Evolutionary conservation across 306 rosid genomes (phyloP), one percentile per base, ranked within the genome.

Genomic region (Amphicarpaea edgeworthii): DNA sequence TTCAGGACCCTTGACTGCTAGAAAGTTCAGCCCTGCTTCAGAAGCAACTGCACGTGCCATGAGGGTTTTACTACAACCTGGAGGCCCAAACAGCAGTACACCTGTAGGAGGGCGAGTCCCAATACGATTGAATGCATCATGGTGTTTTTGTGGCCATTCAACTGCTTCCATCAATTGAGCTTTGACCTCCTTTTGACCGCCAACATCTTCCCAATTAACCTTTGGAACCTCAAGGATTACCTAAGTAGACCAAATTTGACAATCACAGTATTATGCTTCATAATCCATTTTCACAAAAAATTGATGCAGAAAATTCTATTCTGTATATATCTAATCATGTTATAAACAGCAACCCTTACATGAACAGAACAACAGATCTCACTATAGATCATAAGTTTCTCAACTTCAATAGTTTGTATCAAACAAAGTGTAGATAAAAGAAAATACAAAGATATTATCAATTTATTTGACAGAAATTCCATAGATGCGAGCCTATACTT

Each of bases 41-140:
- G 97, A 90, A 81, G 98, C 97, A 77, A 94, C 95, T 41, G 98
- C 97, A 24, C 96, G 91, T 85, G 97, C 98, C 89, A 94, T 83
- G 62, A 87, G 96, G 76, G 98, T 94, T 83, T 94, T 94, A 86
- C 98, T 88, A 85, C 98, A 94, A 67, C 98, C 98, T 72, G 98
- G 98, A 78, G 98, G 97, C 73, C 97, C 97, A 81, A 88, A 94
- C 91, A 94, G 24, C 84, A 92, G 78, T 30, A 92, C 80, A 28
- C 96, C 98, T 30, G 90, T 85, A 37, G 98, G 98, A 50, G 98
- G 96, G 32, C 78, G 84, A 77, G 89, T 86, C 74, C 98, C 97
- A 73, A 92, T 90, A 8, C 95, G 97, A 65, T 75, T 69, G 79
- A 94, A 90, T 77, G 97, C 98, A 43, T 87, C 93, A 62, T 70